Evolutionary conservation across 2,329 filamentous ascomycete genomes (phyloP), one percentile per base, ranked within the genome.

Genomic region (Ilyonectria sp.): DNA sequence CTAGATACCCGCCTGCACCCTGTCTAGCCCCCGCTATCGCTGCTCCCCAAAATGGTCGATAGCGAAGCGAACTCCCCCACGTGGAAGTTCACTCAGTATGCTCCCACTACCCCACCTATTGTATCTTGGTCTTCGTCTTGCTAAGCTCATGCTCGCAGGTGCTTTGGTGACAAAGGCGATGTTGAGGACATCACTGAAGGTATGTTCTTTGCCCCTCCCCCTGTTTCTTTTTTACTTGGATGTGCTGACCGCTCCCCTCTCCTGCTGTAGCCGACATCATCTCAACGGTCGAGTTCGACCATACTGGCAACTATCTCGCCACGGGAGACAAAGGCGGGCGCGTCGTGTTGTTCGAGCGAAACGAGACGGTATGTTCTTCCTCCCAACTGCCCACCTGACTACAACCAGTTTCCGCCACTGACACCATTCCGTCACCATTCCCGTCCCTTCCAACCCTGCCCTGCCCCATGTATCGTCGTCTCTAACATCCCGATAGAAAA

Each of bases 1-100:
- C 69, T 70, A 67, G 64, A 71, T 68, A 71, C 74, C 68, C 70
- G 67, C 70, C 69, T 63, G 62, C 69, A 67, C 62, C 68, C 67
- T 67, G 68, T 65, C 69, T 69, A 68, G 60, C 70, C 70, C 77
- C 69, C 72, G 75, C 77, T 75, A 63, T 77, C 74, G 72, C 76
- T 77, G 76, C 74, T 75, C 72, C 77, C 77, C 85, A 95, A 92
- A 87, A 98, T 98, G 95, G 95, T 96, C 87, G 95, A 98, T 90
- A 93, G 92, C 87, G 94, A 97, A 86, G 89, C 93, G 85, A 94
- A 91, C 88, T 92, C 94, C 86, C 95, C 95, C 81, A 98, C 95
- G 85, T 98, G 95, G 95, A 98, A 98, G 89, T 98, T 98, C 86
- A 98, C 95, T 84, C 95, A 98, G 95, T 97, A 93, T 84, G 94